Evolutionary conservation across 306 rosid genomes (phyloP), one percentile per base, ranked within the genome.

Genomic region (Dryas alaskensis): DNA sequence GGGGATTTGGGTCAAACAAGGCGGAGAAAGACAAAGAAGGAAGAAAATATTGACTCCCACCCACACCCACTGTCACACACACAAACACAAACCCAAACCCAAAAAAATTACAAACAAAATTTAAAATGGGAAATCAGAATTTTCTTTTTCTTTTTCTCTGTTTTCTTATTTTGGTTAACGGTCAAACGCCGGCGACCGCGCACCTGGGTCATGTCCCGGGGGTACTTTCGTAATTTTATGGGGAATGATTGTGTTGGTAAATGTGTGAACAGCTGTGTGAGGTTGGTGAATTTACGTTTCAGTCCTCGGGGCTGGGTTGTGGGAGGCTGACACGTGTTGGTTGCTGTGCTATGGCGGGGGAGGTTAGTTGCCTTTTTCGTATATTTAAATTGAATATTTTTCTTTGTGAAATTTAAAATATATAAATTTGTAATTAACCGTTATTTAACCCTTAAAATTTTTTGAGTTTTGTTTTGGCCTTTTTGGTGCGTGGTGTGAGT

Each of bases 1-100:
- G 73, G 85, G 75, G 84, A 86, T 84, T 84, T 86, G 70, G 80
- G 91, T 91, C 97, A 91, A 87, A 81, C 53, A 84, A 76, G 84
- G 88, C 76, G 76, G 79, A 66, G 82, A 79, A 76, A 43, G 70
- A 53, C 17, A 74, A 42, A 27, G 55, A 19, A 27, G 55, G 42
- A 55, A 19, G 25, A 19, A 44, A 63, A 17, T 8, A 69, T 71
- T 60, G 59, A 75, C 75, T 60, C 74, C 40, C 65, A 73, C 60
- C 43, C 67, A 7, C 31, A 2, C 45, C 14, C 57, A 6, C 46
- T 54, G 62, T 49, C 65, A 55, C 74, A 22, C 10, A 43, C 31
- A 67, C 55, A 67, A 67, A 46, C 42, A 54, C 10, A 19, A 44
- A 42, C 7, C 13, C 40, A 0, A 65, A 46, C 22, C 22, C 22